A percentile compares a stretch with the other conserved stretches of the same genome.
These are phyloP conservation scores for Plasmodium cynomolgi DNA, from an alignment of 169 alveolate genomes.

Conservation along the genomic window DNA sequence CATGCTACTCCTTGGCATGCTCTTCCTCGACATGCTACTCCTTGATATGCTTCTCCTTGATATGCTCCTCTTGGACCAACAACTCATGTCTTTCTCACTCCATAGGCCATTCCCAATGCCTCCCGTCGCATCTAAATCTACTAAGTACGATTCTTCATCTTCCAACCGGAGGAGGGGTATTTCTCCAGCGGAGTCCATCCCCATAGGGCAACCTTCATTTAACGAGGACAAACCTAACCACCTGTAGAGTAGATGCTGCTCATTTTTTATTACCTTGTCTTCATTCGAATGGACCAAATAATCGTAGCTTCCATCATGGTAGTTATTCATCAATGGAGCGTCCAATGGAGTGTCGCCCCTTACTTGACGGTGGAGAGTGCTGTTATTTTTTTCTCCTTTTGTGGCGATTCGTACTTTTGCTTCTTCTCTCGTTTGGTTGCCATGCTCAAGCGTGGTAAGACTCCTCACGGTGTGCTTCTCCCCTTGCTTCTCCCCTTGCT, in stretches of 20 bases:
- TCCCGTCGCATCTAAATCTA: neutral
- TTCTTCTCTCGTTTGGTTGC: neutral
- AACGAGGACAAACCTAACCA: neutral
- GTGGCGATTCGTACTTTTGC: neutral
- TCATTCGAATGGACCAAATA: neutral
- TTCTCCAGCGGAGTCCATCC: neutral
- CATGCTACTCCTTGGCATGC: neutral
- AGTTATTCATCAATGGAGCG: neutral
- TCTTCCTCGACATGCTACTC: neutral
- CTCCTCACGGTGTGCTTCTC: neutral
- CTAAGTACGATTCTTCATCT: neutral
- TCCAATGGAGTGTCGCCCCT: neutral
- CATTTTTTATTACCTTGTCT: neutral
- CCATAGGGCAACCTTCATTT: neutral
- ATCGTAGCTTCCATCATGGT: neutral
- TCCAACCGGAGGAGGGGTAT: neutral
- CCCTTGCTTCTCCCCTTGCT: too few relatives aligned
- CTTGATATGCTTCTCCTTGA: neutral
- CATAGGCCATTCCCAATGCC: neutral
- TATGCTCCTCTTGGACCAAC: neutral
- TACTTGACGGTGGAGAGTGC: neutral
- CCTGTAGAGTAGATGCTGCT: neutral
- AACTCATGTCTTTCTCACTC: neutral
- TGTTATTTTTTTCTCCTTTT: neutral
- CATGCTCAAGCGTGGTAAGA: neutral